Conservation (phyloP, 148 eudicot genomes). For the Rhododendron mucronatum region DNA sequence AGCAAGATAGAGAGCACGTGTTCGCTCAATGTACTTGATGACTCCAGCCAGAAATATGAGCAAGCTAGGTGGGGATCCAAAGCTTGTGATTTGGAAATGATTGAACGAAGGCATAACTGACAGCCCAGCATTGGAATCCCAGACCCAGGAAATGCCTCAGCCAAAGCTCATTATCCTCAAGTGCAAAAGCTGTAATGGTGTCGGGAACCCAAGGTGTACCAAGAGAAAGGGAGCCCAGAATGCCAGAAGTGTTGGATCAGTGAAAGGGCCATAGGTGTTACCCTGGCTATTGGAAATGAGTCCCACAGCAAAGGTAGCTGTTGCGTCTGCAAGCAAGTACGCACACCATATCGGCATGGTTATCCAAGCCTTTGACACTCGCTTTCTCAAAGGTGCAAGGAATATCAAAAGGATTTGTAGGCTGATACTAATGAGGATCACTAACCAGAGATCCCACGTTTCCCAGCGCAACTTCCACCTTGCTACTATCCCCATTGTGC, state of each 20-base stretch:
- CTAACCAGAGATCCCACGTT: slow-evolving; percentile 26
- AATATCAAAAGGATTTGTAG: slow-evolving; percentile 23
- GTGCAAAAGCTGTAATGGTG: too few species aligned
- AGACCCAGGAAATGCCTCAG: too few species aligned
- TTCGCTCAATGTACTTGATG: slow-evolving; percentile 33
- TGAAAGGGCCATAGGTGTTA: too few species aligned
- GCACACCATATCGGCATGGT: slow-evolving; percentile 34
- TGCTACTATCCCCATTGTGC: not conserved
- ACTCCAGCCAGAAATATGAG: slow-evolving; percentile 23
- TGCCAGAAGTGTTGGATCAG: too few species aligned
- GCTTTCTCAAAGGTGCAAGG: slow-evolving; percentile 25
- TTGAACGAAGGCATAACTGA: too few species aligned
- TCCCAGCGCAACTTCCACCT: not conserved
- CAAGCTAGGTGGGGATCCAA: slow-evolving; percentile 22
- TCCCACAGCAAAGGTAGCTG: slow-evolving; percentile 34
- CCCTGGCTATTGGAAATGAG: slow-evolving; percentile 25
- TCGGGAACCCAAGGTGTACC: too few species aligned
- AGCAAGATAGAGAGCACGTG: slow-evolving; percentile 22
- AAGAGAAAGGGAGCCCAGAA: too few species aligned
- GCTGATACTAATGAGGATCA: slow-evolving; percentile 23
- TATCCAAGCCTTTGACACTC: slow-evolving; percentile 8
- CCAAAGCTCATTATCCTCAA: too few species aligned
- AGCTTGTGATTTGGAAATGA: not conserved
- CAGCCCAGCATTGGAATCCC: too few species aligned
- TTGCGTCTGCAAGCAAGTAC: slow-evolving; percentile 33